Conservation (phyloP, 2,329 filamentous ascomycete species). For the Tympanopsis confertula region DNA sequence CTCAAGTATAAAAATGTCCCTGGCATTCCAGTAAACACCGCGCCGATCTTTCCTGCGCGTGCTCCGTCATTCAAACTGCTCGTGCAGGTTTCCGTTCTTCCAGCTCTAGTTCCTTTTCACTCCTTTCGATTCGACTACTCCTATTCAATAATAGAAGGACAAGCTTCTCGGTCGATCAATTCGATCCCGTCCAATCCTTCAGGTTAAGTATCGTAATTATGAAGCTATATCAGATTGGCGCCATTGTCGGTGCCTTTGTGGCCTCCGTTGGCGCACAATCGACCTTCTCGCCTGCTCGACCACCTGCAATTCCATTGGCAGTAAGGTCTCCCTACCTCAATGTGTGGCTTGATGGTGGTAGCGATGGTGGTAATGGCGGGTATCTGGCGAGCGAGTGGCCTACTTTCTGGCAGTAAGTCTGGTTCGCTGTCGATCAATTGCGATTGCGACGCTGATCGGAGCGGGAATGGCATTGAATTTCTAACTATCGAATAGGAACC, state of each 20-base stretch:
- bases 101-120: too few relatives aligned
- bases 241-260: not conserved
- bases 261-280: constrained; percentile 20
- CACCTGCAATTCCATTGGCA: constrained; percentile 59
- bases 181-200: too few relatives aligned
- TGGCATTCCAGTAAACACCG: too few relatives aligned
- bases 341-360: constrained; percentile 54
- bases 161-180: too few relatives aligned
- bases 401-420: constrained; percentile 54
- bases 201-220: not conserved
- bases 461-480: constrained; percentile 7
- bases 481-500: constrained; percentile 23
- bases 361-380: constrained; percentile 49
- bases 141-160: too few relatives aligned
- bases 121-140: too few relatives aligned
- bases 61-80: too few relatives aligned
- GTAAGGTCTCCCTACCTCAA: constrained; percentile 68
- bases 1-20: too few relatives aligned
- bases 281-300: constrained; percentile 50
- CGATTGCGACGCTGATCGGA: not conserved
- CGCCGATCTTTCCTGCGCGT: too few relatives aligned
- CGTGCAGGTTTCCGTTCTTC: too few relatives aligned
- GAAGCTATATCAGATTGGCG: not conserved
- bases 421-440: not conserved
- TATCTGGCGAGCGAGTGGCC: constrained; percentile 61